Conservation (phyloP, 2,329 filamentous ascomycete species). For the Colletotrichum endophyticum region DNA sequence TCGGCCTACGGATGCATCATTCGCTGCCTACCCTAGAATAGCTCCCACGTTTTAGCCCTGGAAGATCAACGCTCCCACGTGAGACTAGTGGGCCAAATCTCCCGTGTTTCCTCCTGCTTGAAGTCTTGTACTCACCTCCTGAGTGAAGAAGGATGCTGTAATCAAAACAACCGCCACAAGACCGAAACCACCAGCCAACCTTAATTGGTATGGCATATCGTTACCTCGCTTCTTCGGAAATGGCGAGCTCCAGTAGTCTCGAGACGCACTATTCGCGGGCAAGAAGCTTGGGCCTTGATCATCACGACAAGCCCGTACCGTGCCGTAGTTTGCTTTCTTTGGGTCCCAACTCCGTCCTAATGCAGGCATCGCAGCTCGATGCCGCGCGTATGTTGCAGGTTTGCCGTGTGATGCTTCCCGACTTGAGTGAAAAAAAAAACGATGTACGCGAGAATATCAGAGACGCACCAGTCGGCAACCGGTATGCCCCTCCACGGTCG, state of each 20-base stretch:
- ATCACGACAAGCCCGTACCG: neutral
- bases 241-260: neutral
- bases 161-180: neutral
- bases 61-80: conserved; percentile 2
- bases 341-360: neutral
- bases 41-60: conserved; percentile 2
- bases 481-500: neutral
- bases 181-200: neutral
- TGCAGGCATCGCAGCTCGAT: neutral
- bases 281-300: neutral
- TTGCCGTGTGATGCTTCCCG: neutral
- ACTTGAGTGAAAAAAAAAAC: neutral
- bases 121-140: neutral
- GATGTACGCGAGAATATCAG: neutral
- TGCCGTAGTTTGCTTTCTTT: neutral
- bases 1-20: neutral
- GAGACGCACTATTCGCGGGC: neutral
- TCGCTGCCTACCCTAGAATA: neutral
- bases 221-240: neutral
- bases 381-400: neutral
- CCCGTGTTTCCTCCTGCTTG: neutral
- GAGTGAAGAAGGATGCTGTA: neutral
- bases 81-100: neutral
- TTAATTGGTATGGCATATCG: neutral
- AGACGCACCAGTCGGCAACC: neutral